Base-by-base conservation (phyloP, 805 yeast species). In the Wickerhamia fluorescens region DNA sequence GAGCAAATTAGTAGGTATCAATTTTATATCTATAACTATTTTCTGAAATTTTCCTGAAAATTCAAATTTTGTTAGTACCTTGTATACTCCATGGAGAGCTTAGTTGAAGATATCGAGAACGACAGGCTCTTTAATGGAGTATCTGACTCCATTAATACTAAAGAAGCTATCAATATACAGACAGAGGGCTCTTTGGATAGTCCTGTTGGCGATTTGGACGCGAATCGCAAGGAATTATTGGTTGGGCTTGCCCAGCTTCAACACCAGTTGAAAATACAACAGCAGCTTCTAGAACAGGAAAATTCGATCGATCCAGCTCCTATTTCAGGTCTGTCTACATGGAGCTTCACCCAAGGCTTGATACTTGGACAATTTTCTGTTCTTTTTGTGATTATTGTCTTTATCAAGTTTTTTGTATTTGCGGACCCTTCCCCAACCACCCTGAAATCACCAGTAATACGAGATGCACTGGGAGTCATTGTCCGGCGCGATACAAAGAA, bases 321-420 rank as follows among this genome's bases (percentile, higher is more conserved):
- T n/a, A 9, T 33, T 17, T 8, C 25, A n/a, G 26, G 22, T 35
- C 18, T 33, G 30, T 18, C 20, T 17, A 40, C 40, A 3, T 75
- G 84, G 81, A 71, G 82, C n/a, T 83, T 83, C 44, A 74, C 86
- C 1, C 84, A 80, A 40, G 94, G 94, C 2, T 60, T 83, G 9
- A 57, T 82, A 2, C 35, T 82, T 2, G 94, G 94, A 0, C 92
- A 83, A 46, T 42, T 79, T 10, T 77, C 85, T 41, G 86, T 83
- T 7, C 70, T 83, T 24, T 40, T 79, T 1, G 64, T 79, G 8
- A 53, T 81, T 21, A 66, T 71, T 3, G 66, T 80, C 19, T 80
- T 83, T 47, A 72, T 82, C 36, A 76, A 75, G 53, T 82, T 80
- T 52, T 83, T 83, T 45, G 78, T 83, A 0, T 83, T 83, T 47